These are phyloP conservation scores for Golubevia sp. DNA, from an alignment of 1,284 basidiomycete genomes.

Conservation along the genomic window DNA sequence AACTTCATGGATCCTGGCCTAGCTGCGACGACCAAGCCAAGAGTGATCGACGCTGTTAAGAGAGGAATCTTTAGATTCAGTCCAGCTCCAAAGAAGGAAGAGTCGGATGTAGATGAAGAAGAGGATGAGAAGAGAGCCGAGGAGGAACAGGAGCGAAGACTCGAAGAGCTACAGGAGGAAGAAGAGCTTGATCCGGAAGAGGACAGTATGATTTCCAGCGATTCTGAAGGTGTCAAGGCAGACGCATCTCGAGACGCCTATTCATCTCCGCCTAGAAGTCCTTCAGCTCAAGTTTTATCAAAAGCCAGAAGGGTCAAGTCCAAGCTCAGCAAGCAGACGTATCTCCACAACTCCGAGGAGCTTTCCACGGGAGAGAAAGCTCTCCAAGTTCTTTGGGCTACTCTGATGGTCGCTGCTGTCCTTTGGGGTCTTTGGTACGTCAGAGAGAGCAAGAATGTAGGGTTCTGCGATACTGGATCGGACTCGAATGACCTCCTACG, in stretches of 20 bases:
- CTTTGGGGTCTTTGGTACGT: constrained; percentile 38
- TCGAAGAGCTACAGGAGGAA: neutral
- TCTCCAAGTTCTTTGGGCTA: constrained; percentile 1
- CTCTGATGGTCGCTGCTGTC: constrained; percentile 6
- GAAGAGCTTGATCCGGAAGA: neutral
- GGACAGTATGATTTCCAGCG: neutral
- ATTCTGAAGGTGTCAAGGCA: neutral
- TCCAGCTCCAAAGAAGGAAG: neutral
- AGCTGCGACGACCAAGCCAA: constrained; percentile 24
- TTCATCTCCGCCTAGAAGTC: neutral
- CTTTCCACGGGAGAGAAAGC: constrained; percentile 7
- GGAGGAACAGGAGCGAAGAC: neutral
- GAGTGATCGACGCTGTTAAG: constrained; percentile 13
- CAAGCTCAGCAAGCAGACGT: neutral
- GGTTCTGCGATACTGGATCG: constrained; percentile 41
- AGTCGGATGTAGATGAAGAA: neutral
- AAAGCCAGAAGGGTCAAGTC: neutral
- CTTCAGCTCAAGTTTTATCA: neutral
- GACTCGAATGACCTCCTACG: constrained; percentile 14
- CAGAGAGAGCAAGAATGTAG: constrained; percentile 28
- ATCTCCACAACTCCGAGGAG: neutral
- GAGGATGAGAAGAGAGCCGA: neutral
- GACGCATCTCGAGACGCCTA: neutral
- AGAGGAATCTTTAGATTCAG: constrained; percentile 1
- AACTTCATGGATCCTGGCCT: constrained; percentile 40